Conservation (phyloP, 148 eudicot genomes). For the Vaccinium vitisidaea region DNA sequence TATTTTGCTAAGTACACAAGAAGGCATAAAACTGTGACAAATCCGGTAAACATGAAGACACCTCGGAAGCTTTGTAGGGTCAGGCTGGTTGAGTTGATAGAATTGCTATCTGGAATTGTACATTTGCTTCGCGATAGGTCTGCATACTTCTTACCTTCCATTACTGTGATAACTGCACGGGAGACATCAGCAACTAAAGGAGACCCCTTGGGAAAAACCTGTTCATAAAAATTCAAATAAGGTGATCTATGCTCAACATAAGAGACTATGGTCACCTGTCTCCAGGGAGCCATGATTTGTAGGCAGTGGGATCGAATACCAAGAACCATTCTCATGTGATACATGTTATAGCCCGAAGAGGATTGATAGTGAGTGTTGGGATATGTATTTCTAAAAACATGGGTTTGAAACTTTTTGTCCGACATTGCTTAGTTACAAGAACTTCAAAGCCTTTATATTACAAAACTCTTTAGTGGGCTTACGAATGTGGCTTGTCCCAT, state of each 20-base stretch:
- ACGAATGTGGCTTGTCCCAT: no score
- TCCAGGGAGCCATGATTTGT: no score
- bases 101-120: not conserved
- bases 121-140: not conserved
- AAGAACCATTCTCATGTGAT: no score
- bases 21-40: conserved; percentile 21
- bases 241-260: not conserved
- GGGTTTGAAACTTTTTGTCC: no score
- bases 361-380: no score
- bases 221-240: not conserved
- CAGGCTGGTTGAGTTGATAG: conserved; percentile 12
- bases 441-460: no score
- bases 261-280: no score
- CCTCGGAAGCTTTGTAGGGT: conserved; percentile 25
- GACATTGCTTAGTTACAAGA: no score
- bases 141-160: conserved; percentile 15
- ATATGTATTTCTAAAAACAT: no score
- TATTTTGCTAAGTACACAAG: conserved; percentile 15
- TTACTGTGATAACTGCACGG: conserved; percentile 20
- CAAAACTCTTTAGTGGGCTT: no score
- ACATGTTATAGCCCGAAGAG: no score
- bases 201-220: conserved; percentile 32
- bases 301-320: no score
- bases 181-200: conserved; percentile 33
- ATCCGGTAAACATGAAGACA: conserved; percentile 28